Percentiles rank a stretch among this genome's conserved stretches.
phyloP scores from a whole-genome alignment of 169 alveolate genomes.

The Ichthyophthirius multifiliis region DNA sequence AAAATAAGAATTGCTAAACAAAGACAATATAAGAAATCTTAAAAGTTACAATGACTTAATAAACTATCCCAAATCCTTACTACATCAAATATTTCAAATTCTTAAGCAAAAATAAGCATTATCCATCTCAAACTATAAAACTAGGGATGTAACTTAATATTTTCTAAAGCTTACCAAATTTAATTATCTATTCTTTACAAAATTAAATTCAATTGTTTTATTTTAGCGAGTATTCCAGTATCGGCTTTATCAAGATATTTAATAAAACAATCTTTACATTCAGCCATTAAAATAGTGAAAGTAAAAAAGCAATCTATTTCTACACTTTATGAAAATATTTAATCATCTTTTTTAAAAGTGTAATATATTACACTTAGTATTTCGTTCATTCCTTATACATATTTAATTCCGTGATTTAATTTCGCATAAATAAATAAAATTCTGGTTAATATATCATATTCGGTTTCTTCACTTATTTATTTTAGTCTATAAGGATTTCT shows the following conservation, averaged over 20 bases:
- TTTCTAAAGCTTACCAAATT: slow-evolving; percentile 55
- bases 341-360: slow-evolving; percentile 59
- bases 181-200: slow-evolving; percentile 55
- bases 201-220: slow-evolving; percentile 49
- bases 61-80: slow-evolving; percentile 77
- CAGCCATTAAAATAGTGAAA: slow-evolving; percentile 75
- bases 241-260: slow-evolving; percentile 20
- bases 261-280: slow-evolving; percentile 59
- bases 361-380: slow-evolving; percentile 81
- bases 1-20: slow-evolving; percentile 17
- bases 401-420: slow-evolving; percentile 78
- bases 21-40: slow-evolving; percentile 25
- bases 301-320: slow-evolving; percentile 83
- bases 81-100: slow-evolving; percentile 66
- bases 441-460: slow-evolving; percentile 67
- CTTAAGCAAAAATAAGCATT: slow-evolving; percentile 75
- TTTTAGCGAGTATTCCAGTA: slow-evolving; percentile 41
- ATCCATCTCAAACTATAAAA: slow-evolving; percentile 76
- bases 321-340: slow-evolving; percentile 34
- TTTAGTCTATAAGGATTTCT: slow-evolving; percentile 12
- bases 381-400: slow-evolving; percentile 91
- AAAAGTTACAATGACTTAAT: slow-evolving; percentile 44
- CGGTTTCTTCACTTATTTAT: neutral
- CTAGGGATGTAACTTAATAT: slow-evolving; percentile 54
- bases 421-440: slow-evolving; percentile 84